phyloP scores from a whole-genome alignment of 495 filamentous ascomycete species.

The Aspergillus bridgeri region DNA sequence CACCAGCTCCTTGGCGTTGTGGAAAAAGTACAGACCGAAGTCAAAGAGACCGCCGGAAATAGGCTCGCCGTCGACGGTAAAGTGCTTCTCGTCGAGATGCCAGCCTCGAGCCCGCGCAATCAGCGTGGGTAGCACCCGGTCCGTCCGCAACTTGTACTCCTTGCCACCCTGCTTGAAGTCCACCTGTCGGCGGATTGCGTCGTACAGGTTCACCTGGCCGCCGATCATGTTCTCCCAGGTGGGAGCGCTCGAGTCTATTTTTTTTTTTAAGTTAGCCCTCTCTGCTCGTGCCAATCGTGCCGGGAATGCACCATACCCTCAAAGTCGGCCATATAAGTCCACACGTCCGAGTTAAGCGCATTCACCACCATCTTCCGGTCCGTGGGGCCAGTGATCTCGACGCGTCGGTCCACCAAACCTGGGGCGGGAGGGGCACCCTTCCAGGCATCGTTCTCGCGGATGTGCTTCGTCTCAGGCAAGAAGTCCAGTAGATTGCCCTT shows the following conservation, averaged over 20 bases:
- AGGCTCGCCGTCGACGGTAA: slow-evolving; percentile 92
- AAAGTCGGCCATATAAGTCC: slow-evolving; percentile 99
- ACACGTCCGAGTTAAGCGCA: slow-evolving; percentile 93
- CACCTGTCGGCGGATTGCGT: slow-evolving; percentile 89
- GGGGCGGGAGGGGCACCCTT: slow-evolving; percentile 91
- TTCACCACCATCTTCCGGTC: slow-evolving; percentile 99
- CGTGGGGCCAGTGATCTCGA: slow-evolving; percentile 98
- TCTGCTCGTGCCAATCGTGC: slow-evolving; percentile 6
- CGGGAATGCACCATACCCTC: slow-evolving; percentile 59
- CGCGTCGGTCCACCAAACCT: slow-evolving; percentile 86
- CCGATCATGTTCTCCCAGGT: slow-evolving; percentile 99
- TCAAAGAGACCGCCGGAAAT: slow-evolving; percentile 94
- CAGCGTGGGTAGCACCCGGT: slow-evolving; percentile 72
- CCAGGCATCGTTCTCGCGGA: slow-evolving; percentile 93
- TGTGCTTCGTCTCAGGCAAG: slow-evolving; percentile 91
- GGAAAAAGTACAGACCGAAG: slow-evolving; percentile 99
- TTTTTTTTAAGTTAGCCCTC: background rate
- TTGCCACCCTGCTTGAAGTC: slow-evolving; percentile 96
- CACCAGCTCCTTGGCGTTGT: slow-evolving; percentile 90
- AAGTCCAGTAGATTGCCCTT: slow-evolving; percentile 90
- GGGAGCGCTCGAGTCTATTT: slow-evolving; percentile 85
- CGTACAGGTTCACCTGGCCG: slow-evolving; percentile 97
- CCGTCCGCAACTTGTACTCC: slow-evolving; percentile 95
- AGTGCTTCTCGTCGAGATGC: slow-evolving; percentile 98
- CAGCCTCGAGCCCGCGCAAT: slow-evolving; percentile 87